Base-by-base conservation (phyloP, 169 alveolate genomes). In the Babesia divergens region DNA sequence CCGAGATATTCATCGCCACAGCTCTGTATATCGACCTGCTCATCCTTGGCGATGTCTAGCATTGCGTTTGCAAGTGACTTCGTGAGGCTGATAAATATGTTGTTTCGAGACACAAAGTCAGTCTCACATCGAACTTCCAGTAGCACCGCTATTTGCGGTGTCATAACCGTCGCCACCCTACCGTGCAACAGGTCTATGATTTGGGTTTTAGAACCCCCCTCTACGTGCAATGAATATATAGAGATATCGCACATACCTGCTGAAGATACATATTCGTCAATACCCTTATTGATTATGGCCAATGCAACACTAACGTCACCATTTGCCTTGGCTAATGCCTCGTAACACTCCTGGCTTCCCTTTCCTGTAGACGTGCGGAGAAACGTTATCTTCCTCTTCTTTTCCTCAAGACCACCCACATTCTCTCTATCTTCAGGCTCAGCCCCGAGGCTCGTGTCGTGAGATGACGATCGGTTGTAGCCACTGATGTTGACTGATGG, bases 331-430 rank as follows among this genome's bases (percentile, higher is more conserved):
- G 26, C 65, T 46, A 75, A n/a, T 46, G 84, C 84, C 43, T 65
- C 72, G 32, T 31, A 64, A 34, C 84, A 75, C 22, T 75, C 84
- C 65, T 64, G 80, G 7, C 80, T 65, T 5, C 84, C 84, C 72
- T 58, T 50, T 8, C 84, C 84, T 1, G 84, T 75, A 13, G 77
- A 60, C 14, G 71, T 59, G 14, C 84, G 67, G 37, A 75, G 62
- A 26, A 75, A 53, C 62, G 20, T 18, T 8, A 75, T 29, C 69
- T 75, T 75, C 75, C 69, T 44, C 44, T 42, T 66, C 38, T 66
- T 14, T 5, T 49, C 66, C 11, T 72, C 83, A 16, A 18, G 24
- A 4, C 58, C 65, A 4, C 40, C 58, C n/a, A n/a, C n/a, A n/a
- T n/a, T n/a, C n/a, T n/a, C n/a, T n/a, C n/a, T n/a, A n/a, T n/a